Conservation (phyloP, 2,329 filamentous ascomycete genomes). For the Neofusicoccum laricinum region DNA sequence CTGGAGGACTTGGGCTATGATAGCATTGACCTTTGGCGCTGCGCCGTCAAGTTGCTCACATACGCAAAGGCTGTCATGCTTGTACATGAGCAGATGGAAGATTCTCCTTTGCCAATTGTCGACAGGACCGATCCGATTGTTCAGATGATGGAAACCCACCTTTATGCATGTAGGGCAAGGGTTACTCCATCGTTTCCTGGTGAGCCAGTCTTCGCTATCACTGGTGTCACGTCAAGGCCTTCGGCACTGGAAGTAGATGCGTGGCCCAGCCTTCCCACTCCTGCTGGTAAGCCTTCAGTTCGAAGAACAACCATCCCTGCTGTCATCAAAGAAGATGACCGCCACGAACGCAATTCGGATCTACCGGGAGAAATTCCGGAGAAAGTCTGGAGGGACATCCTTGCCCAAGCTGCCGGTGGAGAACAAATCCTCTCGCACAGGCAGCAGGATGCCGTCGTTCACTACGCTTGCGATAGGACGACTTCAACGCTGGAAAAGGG, state of each 20-base stretch:
- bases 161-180: neutral
- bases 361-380: conserved; percentile 29
- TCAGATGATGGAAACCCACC: conserved; percentile 4
- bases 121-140: conserved; percentile 10
- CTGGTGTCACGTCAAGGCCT: neutral
- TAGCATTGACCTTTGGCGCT: conserved; percentile 38
- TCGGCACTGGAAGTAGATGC: neutral
- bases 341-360: conserved; percentile 20
- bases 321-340: neutral
- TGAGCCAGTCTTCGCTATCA: neutral
- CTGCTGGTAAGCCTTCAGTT: neutral
- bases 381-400: conserved; percentile 30
- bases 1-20: conserved; percentile 31
- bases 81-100: conserved; percentile 1
- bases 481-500: conserved; percentile 21
- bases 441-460: conserved; percentile 31
- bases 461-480: conserved; percentile 32
- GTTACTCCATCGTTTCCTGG: neutral
- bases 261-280: neutral
- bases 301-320: neutral
- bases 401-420: conserved; percentile 23
- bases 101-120: conserved; percentile 1
- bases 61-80: conserved; percentile 29
- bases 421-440: conserved; percentile 28
- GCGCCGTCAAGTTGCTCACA: conserved; percentile 31